Evolutionary conservation across 306 rosid species (phyloP), one percentile per base, ranked within the genome.

Genomic region (Datisca glomerata): DNA sequence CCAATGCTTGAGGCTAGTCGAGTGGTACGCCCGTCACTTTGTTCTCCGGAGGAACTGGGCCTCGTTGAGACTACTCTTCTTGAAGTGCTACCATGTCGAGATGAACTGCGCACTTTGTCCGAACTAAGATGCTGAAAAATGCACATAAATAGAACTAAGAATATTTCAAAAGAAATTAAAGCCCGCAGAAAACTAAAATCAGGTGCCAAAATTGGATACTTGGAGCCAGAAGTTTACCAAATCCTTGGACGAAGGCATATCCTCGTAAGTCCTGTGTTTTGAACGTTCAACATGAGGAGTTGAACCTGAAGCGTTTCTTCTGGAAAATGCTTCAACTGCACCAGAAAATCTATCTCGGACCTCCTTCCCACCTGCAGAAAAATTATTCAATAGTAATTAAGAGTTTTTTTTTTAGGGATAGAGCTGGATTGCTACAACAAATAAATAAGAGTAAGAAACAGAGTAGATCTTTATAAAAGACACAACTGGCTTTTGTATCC

Each of bases 21-120:
- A 55, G 79, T 73, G 21, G 91, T 57, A 34, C 96, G 78, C 45
- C 43, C 69, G 54, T 80, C 92, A 22, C 76, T 69, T 10, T 78
- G 95, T 66, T 89, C 95, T 18, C 86, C 98, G 18, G 86, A 89
- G 53, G 98, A 77, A 73, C 86, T 80, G 6, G 96, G 99, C 29
- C 94, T 75, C 60, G 86, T 85, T 72, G 73, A 73, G 15, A 79
- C 70, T 16, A 73, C 7, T 70, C 75, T 80, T 68, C 78, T 91
- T 15, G 96, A 91, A 24, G 73, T 49, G 59, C 85, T 84, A 16
- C 94, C 92, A 44, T 71, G 69, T 12, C 96, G 77, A 11, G 95
- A 74, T 41, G 86, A 78, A 59, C 92, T 71, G 2, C 80, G 76
- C 24, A 65, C 66, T 56, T 92, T 80, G 68, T 80, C 87, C 4